A percentile compares a stretch with the other conserved stretches of the same genome.
Conservation (phyloP, 352 stramenopile genomes). For the Phytophthora fragariae region DNA sequence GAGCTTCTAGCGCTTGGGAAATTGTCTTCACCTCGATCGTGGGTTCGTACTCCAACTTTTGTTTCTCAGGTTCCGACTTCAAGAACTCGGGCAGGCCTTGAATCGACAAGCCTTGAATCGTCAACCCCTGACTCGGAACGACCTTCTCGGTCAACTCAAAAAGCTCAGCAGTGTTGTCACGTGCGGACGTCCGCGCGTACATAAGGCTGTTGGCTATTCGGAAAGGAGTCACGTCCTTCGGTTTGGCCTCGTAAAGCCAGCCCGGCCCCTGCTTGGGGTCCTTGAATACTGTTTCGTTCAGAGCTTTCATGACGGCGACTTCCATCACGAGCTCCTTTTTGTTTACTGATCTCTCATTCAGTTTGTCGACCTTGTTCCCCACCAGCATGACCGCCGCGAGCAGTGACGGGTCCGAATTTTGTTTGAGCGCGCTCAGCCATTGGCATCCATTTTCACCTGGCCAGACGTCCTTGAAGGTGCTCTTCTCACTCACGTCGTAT, state of each 20-base stretch:
- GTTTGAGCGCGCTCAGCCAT: slow-evolving; percentile 70
- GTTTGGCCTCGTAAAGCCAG: slow-evolving; percentile 59
- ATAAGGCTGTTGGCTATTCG: slow-evolving; percentile 74
- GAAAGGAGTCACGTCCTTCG: slow-evolving; percentile 57
- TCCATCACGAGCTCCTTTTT: slow-evolving; percentile 57
- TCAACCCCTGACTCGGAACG: slow-evolving; percentile 7
- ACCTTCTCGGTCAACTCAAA: slow-evolving; percentile 66
- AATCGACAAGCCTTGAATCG: slow-evolving; percentile 13
- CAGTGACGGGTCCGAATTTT: slow-evolving; percentile 63
- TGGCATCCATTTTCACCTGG: slow-evolving; percentile 56
- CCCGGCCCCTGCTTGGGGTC: slow-evolving; percentile 54
- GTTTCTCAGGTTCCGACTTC: slow-evolving; percentile 15
- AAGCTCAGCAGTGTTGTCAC: slow-evolving; percentile 65
- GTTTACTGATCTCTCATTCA: slow-evolving; percentile 44
- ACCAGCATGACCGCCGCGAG: slow-evolving; percentile 73
- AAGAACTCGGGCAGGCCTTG: slow-evolving; percentile 10
- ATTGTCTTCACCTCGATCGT: slow-evolving; percentile 51
- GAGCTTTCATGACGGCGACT: slow-evolving; percentile 53
- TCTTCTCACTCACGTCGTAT: slow-evolving; percentile 69
- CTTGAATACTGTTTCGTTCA: slow-evolving; percentile 58
- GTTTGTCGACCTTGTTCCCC: slow-evolving; percentile 78
- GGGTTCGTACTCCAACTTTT: slow-evolving; percentile 61
- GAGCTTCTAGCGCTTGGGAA: slow-evolving; percentile 66
- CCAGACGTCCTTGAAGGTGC: slow-evolving; percentile 76
- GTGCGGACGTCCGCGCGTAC: slow-evolving; percentile 67